Conservation (phyloP, 1,139 yeast species). For the Zygosaccharomyces pseudobailii region DNA sequence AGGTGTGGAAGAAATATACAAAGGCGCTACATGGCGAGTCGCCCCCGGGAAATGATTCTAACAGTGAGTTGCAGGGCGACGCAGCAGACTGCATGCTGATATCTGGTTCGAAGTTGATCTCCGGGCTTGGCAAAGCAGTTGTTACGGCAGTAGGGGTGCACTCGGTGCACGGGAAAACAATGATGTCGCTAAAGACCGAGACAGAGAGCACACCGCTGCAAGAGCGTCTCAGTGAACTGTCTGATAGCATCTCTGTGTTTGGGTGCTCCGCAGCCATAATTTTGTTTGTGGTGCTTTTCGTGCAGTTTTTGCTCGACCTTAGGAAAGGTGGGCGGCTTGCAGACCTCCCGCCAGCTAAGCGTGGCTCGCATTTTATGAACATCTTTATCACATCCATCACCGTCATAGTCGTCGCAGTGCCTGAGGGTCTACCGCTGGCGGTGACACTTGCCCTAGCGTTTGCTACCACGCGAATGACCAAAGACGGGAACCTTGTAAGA, state of each 20-base stretch:
- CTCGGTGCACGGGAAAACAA: slow-evolving; percentile 87
- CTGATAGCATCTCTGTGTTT: slow-evolving; percentile 89
- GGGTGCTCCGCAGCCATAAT: slow-evolving; percentile 82
- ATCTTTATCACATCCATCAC: slow-evolving; percentile 89
- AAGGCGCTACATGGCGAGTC: slow-evolving; percentile 11
- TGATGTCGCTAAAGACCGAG: slow-evolving; percentile 71
- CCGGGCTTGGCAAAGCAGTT: slow-evolving; percentile 81
- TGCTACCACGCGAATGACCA: slow-evolving; percentile 97
- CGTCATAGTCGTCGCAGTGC: slow-evolving; percentile 93
- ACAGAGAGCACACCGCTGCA: slow-evolving; percentile 88
- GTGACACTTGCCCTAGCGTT: slow-evolving; percentile 94
- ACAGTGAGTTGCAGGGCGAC: slow-evolving; percentile 1
- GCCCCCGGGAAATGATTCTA: slow-evolving; percentile 46
- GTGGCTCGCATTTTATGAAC: slow-evolving; percentile 79
- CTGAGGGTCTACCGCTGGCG: slow-evolving; percentile 96
- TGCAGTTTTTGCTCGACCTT: slow-evolving; percentile 65
- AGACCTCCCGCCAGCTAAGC: slow-evolving; percentile 54
- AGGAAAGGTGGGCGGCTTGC: slow-evolving; percentile 43
- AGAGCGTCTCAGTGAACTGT: slow-evolving; percentile 70
- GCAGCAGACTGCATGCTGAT: slow-evolving; percentile 49
- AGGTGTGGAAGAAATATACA: slow-evolving; percentile 39
- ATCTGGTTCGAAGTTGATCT: slow-evolving; percentile 82
- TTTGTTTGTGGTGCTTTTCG: slow-evolving; percentile 71
- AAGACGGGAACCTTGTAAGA: slow-evolving; percentile 93
- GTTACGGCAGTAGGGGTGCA: slow-evolving; percentile 88